Conservation (phyloP, 2,329 filamentous ascomycete species). For the Fusarium luffae region DNA sequence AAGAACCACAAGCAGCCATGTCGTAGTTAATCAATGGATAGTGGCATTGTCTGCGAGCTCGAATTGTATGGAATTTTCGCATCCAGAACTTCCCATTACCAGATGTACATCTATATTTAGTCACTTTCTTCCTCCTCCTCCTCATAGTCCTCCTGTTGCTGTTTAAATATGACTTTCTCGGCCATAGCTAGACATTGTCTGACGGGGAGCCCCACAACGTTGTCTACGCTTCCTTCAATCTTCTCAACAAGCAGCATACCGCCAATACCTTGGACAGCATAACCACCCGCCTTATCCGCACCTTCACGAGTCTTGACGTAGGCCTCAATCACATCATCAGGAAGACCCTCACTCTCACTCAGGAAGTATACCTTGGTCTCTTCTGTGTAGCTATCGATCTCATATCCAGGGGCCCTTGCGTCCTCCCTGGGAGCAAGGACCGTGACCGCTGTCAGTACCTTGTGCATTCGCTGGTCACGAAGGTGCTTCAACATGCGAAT, state of each 20-base stretch:
- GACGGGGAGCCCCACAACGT: conserved; percentile 91
- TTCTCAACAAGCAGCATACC: conserved; percentile 87
- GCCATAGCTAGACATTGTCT: conserved; percentile 82
- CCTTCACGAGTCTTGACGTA: conserved; percentile 90
- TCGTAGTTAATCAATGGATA: background rate
- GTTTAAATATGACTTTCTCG: conserved; percentile 85
- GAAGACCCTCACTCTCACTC: conserved; percentile 64
- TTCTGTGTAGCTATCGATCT: conserved; percentile 82
- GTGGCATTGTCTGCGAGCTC: background rate
- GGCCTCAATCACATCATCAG: conserved; percentile 83
- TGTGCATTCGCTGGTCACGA: conserved; percentile 80
- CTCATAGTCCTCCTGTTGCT: conserved; percentile 70
- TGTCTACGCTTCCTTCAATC: conserved; percentile 91
- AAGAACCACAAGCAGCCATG: background rate
- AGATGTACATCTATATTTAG: conserved; percentile 22
- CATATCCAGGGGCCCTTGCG: conserved; percentile 86
- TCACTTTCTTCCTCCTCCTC: conserved; percentile 58
- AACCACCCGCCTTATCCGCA: conserved; percentile 95
- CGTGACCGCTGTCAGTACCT: conserved; percentile 86
- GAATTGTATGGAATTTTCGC: background rate
- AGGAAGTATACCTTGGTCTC: conserved; percentile 94
- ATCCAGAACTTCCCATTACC: conserved; percentile 5
- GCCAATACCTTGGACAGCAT: conserved; percentile 90
- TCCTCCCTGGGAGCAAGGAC: conserved; percentile 86
- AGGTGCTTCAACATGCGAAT: conserved; percentile 84